Base-by-base conservation (phyloP, 305 asterid species). In the Solanum chacoense region DNA sequence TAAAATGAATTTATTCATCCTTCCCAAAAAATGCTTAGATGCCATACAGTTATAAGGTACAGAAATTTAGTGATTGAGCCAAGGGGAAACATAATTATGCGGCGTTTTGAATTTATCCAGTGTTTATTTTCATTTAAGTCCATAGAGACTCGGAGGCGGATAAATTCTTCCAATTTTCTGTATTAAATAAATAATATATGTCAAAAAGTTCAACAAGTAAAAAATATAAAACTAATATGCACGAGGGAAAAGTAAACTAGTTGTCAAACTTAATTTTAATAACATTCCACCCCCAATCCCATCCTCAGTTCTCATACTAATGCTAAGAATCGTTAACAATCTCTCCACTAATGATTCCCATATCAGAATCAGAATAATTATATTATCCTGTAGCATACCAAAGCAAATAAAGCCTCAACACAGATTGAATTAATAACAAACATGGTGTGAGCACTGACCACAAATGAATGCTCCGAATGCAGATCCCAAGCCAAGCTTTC, bases 401-500 rank as follows among this genome's bases (percentile, higher is more conserved):
- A 40, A 69, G 18, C 37, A 80, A 80, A 14, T 63, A 80, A 40
- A 80, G 9, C 26, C 36, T 80, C 8, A 40, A 38, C 35, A 26
- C 5, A 40, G 26, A 77, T 77, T 11, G 29, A 22, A 28, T 76
- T 34, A 77, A 6, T 36, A 50, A 77, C 78, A 87, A 40, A 22
- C 22, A 18, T 26, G 16, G 38, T 37, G 31, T 24, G 34, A 87
- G 89, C 81, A 94, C 98, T 84, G 42, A 97, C 99, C 99, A 94
- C 98, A 91, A 89, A 92, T 11, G 91, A 90, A 91, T 97, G 94
- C 91, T 94, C 95, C 3, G 94, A 91, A 89, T 95, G 98, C 10
- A 97, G 99, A 91, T 97, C 98, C 99, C 99, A 97, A 29, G 96
- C 98, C 94, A 97, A 88, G 91, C 96, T 91, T 92, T 97, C 99